phyloP scores from a whole-genome alignment of 108 stramenopile species.

The Cylindrotheca fusiformis region DNA sequence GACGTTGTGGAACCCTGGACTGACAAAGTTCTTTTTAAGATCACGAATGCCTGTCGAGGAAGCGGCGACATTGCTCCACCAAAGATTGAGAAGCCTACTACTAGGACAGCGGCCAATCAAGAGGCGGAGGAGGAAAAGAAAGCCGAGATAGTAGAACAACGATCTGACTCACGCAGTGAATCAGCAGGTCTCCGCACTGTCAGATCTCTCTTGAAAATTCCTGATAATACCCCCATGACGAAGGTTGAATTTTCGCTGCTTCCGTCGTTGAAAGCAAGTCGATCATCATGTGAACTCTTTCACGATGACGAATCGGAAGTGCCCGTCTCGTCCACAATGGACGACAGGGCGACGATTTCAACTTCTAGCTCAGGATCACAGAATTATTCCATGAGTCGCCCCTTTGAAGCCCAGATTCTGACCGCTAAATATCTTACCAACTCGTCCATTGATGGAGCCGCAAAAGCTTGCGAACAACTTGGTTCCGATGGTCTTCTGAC shows the following conservation, averaged over 20 bases:
- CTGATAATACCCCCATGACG: constrained; percentile 11
- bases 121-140: constrained; percentile 35
- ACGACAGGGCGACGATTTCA: constrained; percentile 58
- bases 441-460: constrained; percentile 55
- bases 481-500: constrained; percentile 10
- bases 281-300: constrained; percentile 67
- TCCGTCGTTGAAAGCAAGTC: constrained; percentile 41
- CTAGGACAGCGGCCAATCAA: background rate
- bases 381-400: constrained; percentile 49
- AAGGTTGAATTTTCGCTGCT: constrained; percentile 35
- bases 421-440: constrained; percentile 77
- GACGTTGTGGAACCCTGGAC: constrained; percentile 85
- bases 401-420: constrained; percentile 60
- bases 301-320: constrained; percentile 25
- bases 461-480: constrained; percentile 10
- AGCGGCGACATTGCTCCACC: background rate
- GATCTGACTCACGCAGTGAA: background rate
- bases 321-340: constrained; percentile 16
- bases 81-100: background rate
- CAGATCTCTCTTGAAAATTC: background rate
- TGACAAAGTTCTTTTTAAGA: constrained; percentile 35
- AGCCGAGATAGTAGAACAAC: constrained; percentile 11
- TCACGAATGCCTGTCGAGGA: constrained; percentile 46
- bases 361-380: constrained; percentile 33
- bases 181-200: constrained; percentile 7